Evolutionary conservation across 208 protist species (phyloP).

Genomic region (Vickermania ingenoplastis): DNA sequence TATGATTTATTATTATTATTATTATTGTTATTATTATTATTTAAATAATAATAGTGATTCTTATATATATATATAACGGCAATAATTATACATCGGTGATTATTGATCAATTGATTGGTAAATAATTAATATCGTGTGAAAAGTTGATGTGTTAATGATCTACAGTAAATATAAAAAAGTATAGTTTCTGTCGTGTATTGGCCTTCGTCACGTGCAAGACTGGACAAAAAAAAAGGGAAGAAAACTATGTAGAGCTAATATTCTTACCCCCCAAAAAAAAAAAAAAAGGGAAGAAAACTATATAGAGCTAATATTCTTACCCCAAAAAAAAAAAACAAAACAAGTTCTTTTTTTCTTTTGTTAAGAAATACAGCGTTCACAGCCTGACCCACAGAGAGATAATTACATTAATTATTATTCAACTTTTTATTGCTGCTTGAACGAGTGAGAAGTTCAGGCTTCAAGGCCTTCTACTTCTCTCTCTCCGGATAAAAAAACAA

Average conservation of each 20-base stretch:
- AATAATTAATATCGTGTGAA: neutral
- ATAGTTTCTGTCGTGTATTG: neutral
- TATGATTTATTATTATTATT: constrained; percentile 5
- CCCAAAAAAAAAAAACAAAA: no score
- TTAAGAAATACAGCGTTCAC: no score
- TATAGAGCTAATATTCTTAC: no score
- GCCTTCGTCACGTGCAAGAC: neutral
- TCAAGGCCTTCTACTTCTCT: no score
- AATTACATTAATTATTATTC: no score
- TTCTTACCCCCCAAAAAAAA: no score
- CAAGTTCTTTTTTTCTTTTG: no score
- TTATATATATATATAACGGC: constrained; percentile 3
- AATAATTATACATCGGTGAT: constrained; percentile 2
- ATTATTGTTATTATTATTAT: constrained; percentile 6
- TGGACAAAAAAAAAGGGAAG: neutral
- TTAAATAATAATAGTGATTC: constrained; percentile 8
- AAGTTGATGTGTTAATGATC: no score
- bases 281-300: no score
- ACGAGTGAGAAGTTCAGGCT: no score
- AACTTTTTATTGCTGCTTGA: no score
- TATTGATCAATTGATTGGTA: constrained; percentile 1
- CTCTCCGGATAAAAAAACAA: neutral
- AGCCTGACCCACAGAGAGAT: no score
- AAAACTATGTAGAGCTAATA: neutral
- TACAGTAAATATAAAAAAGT: neutral